Evolutionary conservation across 768 basidiomycete genomes (phyloP).

Genomic region (Tulasnella sp.): DNA sequence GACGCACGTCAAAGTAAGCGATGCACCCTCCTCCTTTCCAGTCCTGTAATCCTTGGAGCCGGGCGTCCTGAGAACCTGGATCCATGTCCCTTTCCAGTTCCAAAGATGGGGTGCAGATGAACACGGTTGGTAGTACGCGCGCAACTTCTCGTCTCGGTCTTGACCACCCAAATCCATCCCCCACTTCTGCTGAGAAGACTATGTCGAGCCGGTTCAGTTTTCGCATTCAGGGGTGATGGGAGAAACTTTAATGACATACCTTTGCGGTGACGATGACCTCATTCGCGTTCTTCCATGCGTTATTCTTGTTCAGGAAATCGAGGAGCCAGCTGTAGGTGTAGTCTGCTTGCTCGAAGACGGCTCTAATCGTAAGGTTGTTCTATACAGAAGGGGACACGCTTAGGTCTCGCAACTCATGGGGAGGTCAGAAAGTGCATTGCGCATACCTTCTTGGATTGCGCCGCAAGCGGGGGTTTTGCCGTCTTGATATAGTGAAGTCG

Average conservation of each 20-base stretch:
- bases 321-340: conserved; percentile 12
- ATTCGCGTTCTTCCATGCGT: conserved; percentile 10
- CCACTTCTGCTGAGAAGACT: conserved; percentile 9
- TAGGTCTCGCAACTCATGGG: not conserved
- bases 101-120: conserved; percentile 3
- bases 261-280: conserved; percentile 14
- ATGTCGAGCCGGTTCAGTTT: no score
- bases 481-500: conserved; percentile 8
- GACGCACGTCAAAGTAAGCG: conserved; percentile 8
- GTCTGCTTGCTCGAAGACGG: conserved; percentile 8
- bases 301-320: conserved; percentile 7
- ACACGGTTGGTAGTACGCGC: conserved; percentile 11
- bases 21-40: conserved; percentile 10
- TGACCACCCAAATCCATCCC: conserved; percentile 10
- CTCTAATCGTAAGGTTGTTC: conserved; percentile 6
- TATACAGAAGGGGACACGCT: not conserved
- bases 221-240: no score
- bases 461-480: conserved; percentile 7
- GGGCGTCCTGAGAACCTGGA: conserved; percentile 1
- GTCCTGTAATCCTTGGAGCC: conserved; percentile 12
- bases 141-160: conserved; percentile 10
- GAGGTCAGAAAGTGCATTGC: not conserved
- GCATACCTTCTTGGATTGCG: conserved; percentile 9
- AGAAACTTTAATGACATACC: no score
- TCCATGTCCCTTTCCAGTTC: conserved; percentile 13